Evolutionary conservation across 169 alveolate genomes (phyloP).

Genomic region (Theileria orientalis): DNA sequence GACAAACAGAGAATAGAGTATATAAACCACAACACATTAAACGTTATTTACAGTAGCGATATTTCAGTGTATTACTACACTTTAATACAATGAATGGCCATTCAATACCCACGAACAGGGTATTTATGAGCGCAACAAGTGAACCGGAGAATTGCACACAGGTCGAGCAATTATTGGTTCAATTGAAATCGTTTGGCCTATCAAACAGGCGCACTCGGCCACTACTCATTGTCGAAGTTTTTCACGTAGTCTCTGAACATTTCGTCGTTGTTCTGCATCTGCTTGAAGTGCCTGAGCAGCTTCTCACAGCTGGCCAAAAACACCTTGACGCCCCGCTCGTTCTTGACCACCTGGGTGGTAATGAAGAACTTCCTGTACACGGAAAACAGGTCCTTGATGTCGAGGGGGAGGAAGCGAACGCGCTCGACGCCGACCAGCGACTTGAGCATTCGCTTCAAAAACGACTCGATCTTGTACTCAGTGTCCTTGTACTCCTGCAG

Average conservation of each 20-base stretch:
- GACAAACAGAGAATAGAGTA: too few relatives aligned
- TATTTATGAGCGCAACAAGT: too few relatives aligned
- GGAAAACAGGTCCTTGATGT: background rate
- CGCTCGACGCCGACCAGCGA: constrained; percentile 6
- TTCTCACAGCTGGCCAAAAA: background rate
- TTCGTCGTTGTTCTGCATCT: constrained; percentile 1
- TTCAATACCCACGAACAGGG: too few relatives aligned
- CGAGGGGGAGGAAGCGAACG: background rate
- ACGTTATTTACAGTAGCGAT: too few relatives aligned
- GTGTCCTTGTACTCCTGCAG: constrained; percentile 2
- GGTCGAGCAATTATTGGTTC: too few relatives aligned
- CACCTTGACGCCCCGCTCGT: background rate
- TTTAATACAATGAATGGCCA: too few relatives aligned
- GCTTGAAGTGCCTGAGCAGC: background rate
- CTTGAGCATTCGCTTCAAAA: background rate
- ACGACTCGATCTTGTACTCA: background rate
- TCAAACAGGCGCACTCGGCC: too few relatives aligned
- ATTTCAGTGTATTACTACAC: too few relatives aligned
- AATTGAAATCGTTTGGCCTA: too few relatives aligned
- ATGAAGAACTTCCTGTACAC: background rate
- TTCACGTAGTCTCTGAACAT: background rate
- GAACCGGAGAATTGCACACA: too few relatives aligned
- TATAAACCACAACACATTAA: too few relatives aligned
- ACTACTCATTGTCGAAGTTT: background rate
- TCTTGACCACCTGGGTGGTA: background rate